A percentile compares a stretch with the other conserved stretches of the same genome.
These are phyloP conservation scores for Panus rudis DNA, from an alignment of 768 basidiomycete species.

Conservation along the genomic window DNA sequence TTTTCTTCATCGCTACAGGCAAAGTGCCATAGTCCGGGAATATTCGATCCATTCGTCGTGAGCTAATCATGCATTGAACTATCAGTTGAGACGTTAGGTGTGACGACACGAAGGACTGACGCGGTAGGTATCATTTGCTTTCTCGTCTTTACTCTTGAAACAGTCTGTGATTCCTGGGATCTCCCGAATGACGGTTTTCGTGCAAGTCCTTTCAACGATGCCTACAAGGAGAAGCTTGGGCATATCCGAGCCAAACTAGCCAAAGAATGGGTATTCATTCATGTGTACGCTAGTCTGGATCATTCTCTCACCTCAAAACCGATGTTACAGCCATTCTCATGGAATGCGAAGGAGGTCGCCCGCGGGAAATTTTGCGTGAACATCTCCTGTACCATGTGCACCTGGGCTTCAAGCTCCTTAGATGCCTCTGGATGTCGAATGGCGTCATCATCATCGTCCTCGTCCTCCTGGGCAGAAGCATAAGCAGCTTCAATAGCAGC, in stretches of 20 bases:
- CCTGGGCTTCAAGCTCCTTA: constrained; percentile 31
- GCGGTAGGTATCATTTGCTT: constrained; percentile 40
- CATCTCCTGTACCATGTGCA: constrained; percentile 36
- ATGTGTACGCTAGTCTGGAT: neutral
- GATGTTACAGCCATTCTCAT: constrained; percentile 61
- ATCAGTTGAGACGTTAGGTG: neutral
- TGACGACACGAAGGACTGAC: constrained; percentile 27
- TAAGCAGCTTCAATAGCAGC: constrained; percentile 58
- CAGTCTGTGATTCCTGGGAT: constrained; percentile 85
- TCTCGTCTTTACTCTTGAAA: constrained; percentile 64
- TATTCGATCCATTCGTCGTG: constrained; percentile 90
- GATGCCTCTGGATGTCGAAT: constrained; percentile 21
- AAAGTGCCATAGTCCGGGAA: constrained; percentile 82
- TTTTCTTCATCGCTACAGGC: constrained; percentile 37
- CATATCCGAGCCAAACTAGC: constrained; percentile 77
- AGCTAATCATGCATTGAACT: constrained; percentile 54
- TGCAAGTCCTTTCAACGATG: constrained; percentile 83
- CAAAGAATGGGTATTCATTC: neutral
- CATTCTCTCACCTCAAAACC: constrained; percentile 68
- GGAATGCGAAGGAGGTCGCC: constrained; percentile 70
- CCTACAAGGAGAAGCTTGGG: constrained; percentile 93
- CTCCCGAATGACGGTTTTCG: constrained; percentile 80
- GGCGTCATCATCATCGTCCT: constrained; percentile 26
- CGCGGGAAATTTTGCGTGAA: constrained; percentile 57
- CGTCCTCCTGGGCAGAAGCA: constrained; percentile 37